A percentile compares a stretch with the other conserved stretches of the same genome.
Conservation (phyloP, 208 protist species). For the Leishmania arabica region DNA sequence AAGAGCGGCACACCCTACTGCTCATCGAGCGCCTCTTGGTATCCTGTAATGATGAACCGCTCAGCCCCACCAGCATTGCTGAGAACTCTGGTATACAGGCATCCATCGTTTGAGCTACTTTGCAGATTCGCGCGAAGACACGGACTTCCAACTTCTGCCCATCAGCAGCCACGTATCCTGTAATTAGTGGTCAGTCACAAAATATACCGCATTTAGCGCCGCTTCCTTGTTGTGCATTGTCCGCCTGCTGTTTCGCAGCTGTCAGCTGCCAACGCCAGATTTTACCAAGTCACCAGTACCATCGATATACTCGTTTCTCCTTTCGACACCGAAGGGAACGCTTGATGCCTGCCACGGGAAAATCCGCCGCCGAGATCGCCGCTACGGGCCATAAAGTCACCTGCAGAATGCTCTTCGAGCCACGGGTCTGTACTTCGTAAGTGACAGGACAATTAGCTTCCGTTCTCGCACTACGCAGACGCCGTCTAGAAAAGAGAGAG, state of each 20-base stretch:
- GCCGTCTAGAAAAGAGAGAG: slow-evolving; percentile 22
- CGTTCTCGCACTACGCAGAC: slow-evolving; percentile 37
- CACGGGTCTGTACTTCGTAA: slow-evolving; percentile 1
- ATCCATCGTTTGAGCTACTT: neutral
- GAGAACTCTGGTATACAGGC: neutral
- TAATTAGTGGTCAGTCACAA: slow-evolving; percentile 17
- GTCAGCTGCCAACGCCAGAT: neutral
- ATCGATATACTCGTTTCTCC: slow-evolving; percentile 16
- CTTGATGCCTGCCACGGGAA: slow-evolving; percentile 9
- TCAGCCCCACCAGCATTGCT: slow-evolving; percentile 23
- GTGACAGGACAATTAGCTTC: slow-evolving; percentile 40
- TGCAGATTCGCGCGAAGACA: slow-evolving; percentile 13
- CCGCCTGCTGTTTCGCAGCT: neutral
- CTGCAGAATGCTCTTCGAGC: slow-evolving; percentile 1
- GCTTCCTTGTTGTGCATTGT: slow-evolving; percentile 27
- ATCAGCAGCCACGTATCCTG: slow-evolving; percentile 48
- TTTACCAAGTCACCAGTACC: slow-evolving; percentile 13
- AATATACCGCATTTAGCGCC: slow-evolving; percentile 31
- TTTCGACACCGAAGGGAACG: slow-evolving; percentile 19
- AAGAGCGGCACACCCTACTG: slow-evolving; percentile 22
- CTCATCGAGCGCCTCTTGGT: slow-evolving; percentile 15
- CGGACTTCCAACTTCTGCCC: slow-evolving; percentile 23
- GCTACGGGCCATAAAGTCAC: neutral
- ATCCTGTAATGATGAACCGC: slow-evolving; percentile 18
- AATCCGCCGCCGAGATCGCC: neutral